A percentile compares a stretch with the other conserved stretches of the same genome.
Evolutionary conservation across 1,139 yeast genomes (phyloP).

Genomic region (Yamadazyma taylorii): DNA sequence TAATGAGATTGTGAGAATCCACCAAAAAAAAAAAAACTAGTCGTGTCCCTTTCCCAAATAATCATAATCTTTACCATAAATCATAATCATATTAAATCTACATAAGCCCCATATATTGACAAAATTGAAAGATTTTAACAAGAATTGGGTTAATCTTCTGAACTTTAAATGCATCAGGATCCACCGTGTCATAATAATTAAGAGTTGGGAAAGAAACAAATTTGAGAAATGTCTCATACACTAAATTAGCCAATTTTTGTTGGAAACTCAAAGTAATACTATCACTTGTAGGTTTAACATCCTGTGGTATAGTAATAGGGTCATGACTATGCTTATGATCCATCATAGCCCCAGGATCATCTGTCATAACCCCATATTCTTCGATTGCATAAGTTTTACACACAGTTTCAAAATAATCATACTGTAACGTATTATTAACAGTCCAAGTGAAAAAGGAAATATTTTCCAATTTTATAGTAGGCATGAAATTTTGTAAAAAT

Average conservation of each 20-base stretch:
- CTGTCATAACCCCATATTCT: conserved; percentile 60
- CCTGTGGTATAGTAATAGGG: too few relatives aligned
- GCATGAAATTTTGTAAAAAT: conserved; percentile 38
- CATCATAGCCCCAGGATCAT: conserved; percentile 50
- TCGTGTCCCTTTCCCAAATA: too few relatives aligned
- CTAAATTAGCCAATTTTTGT: conserved; percentile 21
- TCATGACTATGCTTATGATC: conserved; percentile 4
- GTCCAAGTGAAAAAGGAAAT: conserved; percentile 80
- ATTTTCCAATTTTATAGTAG: conserved; percentile 38
- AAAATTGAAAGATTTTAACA: conserved; percentile 27
- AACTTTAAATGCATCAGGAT: conserved; percentile 18
- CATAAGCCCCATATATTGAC: conserved; percentile 35
- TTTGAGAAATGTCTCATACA: conserved; percentile 18
- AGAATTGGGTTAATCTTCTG: conserved; percentile 16
- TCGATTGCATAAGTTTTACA: conserved; percentile 25
- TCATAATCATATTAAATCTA: too few relatives aligned
- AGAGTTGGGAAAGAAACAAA: conserved; percentile 16
- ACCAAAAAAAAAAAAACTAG: too few relatives aligned
- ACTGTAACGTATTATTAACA: conserved; percentile 55
- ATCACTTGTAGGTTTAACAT: conserved; percentile 3
- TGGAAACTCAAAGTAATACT: conserved; percentile 18
- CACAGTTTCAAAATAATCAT: conserved; percentile 39
- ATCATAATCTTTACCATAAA: too few relatives aligned
- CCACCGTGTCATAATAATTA: conserved; percentile 26
- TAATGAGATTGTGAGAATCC: too few relatives aligned